phyloP scores from a whole-genome alignment of 208 protist genomes.

The Plasmodiophora brassicae region DNA sequence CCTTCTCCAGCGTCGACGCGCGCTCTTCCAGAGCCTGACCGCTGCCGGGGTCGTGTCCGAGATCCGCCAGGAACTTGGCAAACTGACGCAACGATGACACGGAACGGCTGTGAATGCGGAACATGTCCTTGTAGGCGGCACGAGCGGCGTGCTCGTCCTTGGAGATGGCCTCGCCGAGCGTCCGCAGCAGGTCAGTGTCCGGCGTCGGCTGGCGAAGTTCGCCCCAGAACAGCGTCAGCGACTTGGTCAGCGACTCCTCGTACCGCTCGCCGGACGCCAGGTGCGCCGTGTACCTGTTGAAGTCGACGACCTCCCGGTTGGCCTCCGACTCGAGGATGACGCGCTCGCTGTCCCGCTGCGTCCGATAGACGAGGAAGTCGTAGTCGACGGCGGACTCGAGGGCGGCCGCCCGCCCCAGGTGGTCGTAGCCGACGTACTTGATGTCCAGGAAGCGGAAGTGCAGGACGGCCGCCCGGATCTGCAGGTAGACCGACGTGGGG shows the following conservation, averaged over 20 bases:
- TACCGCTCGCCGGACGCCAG: background rate
- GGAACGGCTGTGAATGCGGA: background rate
- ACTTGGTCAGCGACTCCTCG: background rate
- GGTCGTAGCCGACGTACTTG: background rate
- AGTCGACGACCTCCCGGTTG: background rate
- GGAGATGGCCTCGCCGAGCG: background rate
- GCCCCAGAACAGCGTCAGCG: background rate
- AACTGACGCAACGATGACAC: background rate
- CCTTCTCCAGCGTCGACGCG: background rate
- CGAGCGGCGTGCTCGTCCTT: background rate
- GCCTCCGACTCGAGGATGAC: background rate
- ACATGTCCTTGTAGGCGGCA: background rate
- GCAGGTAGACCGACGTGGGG: background rate
- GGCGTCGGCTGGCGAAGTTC: constrained; percentile 15
- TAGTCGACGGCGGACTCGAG: background rate
- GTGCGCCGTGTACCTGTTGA: background rate
- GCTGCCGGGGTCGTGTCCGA: background rate
- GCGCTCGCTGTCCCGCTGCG: background rate
- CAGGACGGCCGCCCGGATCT: background rate
- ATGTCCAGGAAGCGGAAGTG: constrained; percentile 3
- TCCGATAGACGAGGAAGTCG: background rate
- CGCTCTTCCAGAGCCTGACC: background rate
- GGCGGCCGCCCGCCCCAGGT: background rate
- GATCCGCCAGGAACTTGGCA: background rate
- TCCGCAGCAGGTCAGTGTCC: background rate